Evolutionary conservation across 2,329 filamentous ascomycete genomes (phyloP).

Genomic region (Apiospora hydei): DNA sequence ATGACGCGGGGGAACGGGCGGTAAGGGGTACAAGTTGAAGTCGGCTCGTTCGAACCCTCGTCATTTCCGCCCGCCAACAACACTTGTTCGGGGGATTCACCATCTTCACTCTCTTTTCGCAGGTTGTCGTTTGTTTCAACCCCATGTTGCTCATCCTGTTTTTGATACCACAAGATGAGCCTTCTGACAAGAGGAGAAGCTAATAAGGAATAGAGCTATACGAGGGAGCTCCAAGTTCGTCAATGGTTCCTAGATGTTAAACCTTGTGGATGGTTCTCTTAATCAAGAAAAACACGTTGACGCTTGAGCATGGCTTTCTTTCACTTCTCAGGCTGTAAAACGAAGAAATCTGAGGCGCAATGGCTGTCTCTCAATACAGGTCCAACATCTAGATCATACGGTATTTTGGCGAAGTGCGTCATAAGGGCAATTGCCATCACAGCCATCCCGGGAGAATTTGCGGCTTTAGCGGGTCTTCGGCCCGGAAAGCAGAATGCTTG

Average conservation of each 20-base stretch:
- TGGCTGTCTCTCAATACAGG: background rate
- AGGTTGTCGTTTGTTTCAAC: background rate
- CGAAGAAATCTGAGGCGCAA: background rate
- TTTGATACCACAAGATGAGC: background rate
- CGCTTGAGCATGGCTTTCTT: too few species aligned
- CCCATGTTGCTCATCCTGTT: background rate
- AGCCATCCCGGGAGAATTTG: background rate
- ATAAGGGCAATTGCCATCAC: background rate
- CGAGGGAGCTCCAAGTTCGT: background rate
- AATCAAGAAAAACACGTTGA: background rate
- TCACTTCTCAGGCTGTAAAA: too few species aligned
- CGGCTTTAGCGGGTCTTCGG: background rate
- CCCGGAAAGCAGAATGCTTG: background rate
- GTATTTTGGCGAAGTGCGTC: background rate
- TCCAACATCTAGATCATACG: background rate
- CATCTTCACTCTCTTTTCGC: background rate
- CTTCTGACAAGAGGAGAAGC: background rate
- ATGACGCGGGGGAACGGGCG: slow-evolving; percentile 35
- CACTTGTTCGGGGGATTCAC: background rate
- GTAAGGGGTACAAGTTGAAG: slow-evolving; percentile 24
- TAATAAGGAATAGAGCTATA: background rate
- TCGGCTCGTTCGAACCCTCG: background rate
- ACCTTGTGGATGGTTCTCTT: background rate
- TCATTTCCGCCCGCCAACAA: background rate
- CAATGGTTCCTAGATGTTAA: background rate